Conservation (phyloP, 352 stramenopile species). For the Blastocystis sp. region DNA sequence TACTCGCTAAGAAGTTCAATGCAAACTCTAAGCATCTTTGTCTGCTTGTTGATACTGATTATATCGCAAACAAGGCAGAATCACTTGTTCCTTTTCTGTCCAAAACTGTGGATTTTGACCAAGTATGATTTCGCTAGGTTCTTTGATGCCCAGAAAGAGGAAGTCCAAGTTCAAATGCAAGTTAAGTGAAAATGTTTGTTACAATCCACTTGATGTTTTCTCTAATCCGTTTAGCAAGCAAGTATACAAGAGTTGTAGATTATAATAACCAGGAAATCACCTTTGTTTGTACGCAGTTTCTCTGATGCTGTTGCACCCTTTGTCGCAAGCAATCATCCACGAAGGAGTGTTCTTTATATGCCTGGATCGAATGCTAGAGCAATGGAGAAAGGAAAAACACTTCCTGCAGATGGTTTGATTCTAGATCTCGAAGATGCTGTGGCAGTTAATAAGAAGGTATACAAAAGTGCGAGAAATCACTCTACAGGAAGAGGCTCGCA, state of each 20-base stretch:
- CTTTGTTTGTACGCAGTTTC: neutral
- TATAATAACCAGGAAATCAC: neutral
- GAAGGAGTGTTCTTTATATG: slow-evolving; percentile 71
- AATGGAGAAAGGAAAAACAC: slow-evolving; percentile 69
- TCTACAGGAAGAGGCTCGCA: slow-evolving; percentile 66
- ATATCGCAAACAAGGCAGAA: neutral
- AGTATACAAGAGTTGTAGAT: neutral
- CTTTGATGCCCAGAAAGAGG: neutral
- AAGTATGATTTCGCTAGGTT: neutral
- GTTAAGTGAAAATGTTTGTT: slow-evolving; percentile 22
- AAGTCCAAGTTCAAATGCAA: neutral
- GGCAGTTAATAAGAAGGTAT: slow-evolving; percentile 70
- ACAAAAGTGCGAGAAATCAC: neutral
- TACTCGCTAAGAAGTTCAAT: neutral
- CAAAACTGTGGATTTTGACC: neutral
- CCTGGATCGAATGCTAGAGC: slow-evolving; percentile 69
- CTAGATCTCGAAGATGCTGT: slow-evolving; percentile 74
- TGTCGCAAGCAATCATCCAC: slow-evolving; percentile 49
- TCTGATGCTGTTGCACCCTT: neutral
- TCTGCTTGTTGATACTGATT: neutral
- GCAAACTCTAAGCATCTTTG: neutral
- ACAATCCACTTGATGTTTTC: neutral
- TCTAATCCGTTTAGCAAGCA: neutral
- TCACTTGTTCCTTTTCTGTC: neutral
- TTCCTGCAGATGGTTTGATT: slow-evolving; percentile 72